Evolutionary conservation across 2,329 filamentous ascomycete species (phyloP).

Genomic region (Nannizzia gypsea): DNA sequence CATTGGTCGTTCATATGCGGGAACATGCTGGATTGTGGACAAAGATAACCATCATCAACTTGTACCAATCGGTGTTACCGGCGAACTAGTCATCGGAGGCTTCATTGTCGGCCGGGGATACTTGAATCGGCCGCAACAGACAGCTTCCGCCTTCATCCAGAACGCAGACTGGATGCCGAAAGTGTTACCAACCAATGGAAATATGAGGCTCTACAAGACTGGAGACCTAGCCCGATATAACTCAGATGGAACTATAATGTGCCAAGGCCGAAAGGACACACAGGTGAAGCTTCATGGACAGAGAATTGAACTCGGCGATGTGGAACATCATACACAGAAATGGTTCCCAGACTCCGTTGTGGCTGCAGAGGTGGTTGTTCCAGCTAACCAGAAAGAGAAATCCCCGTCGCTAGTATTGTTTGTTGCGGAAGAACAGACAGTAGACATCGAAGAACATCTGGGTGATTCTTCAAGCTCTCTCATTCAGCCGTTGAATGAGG

Average conservation of each 20-base stretch:
- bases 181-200: constrained; percentile 10
- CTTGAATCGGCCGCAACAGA: constrained; percentile 24
- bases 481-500: neutral
- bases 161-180: constrained; percentile 20
- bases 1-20: constrained; percentile 8
- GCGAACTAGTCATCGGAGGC: constrained; percentile 26
- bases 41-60: constrained; percentile 15
- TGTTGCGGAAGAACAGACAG: constrained; percentile 9
- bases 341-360: neutral
- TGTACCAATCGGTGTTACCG: constrained; percentile 17
- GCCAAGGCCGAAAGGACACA: constrained; percentile 7
- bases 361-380: constrained; percentile 7
- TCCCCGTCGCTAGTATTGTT: constrained; percentile 4
- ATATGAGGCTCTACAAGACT: constrained; percentile 23
- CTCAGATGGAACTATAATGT: constrained; percentile 15
- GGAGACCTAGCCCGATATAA: constrained; percentile 21
- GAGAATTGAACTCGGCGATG: constrained; percentile 7
- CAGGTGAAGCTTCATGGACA: constrained; percentile 7
- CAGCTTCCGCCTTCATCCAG: constrained; percentile 17
- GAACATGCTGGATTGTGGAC: constrained; percentile 17
- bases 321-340: constrained; percentile 8
- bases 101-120: constrained; percentile 27
- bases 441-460: neutral
- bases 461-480: neutral
- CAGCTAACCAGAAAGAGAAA: neutral